Percentiles rank a stretch among this genome's conserved stretches.
Conservation (phyloP, 176 grass and related monocot species). For the Bolboschoenus planiculmis region DNA sequence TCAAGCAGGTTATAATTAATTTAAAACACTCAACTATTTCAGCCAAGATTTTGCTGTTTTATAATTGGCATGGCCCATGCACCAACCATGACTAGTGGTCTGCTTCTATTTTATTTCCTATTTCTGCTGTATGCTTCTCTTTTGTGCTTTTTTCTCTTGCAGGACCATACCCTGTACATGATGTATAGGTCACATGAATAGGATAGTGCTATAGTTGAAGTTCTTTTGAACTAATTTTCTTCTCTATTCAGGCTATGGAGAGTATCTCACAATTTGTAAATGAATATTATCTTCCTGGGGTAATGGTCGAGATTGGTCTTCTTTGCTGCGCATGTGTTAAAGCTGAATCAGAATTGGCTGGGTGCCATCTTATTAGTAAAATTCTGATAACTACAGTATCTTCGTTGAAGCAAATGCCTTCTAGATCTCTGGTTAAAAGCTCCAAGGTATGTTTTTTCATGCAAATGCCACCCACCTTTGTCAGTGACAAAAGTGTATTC, state of each 20-base stretch:
- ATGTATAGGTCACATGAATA: constrained; percentile 7
- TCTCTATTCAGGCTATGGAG: constrained; percentile 17
- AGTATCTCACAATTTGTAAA: constrained; percentile 73
- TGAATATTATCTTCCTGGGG: constrained; percentile 88
- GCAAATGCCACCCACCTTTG: background rate
- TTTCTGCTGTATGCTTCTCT: background rate
- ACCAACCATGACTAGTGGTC: background rate
- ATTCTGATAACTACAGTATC: constrained; percentile 68
- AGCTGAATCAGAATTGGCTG: constrained; percentile 67
- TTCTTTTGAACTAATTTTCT: background rate
- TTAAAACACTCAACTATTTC: background rate
- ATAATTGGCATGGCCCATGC: background rate
- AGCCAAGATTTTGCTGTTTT: background rate
- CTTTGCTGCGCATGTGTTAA: constrained; percentile 82
- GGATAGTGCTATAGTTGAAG: background rate
- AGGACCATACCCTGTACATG: background rate
- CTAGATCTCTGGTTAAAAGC: background rate
- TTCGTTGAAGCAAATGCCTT: constrained; percentile 61
- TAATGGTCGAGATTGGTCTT: constrained; percentile 80
- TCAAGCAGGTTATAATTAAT: constrained; percentile 58
- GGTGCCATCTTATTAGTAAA: constrained; percentile 60
- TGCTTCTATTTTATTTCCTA: background rate
- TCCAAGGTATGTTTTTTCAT: constrained; percentile 9
- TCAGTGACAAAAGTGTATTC: background rate
- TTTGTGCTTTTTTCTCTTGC: background rate